Conservation (phyloP, 169 alveolate species). For the Babesia bigemina region DNA sequence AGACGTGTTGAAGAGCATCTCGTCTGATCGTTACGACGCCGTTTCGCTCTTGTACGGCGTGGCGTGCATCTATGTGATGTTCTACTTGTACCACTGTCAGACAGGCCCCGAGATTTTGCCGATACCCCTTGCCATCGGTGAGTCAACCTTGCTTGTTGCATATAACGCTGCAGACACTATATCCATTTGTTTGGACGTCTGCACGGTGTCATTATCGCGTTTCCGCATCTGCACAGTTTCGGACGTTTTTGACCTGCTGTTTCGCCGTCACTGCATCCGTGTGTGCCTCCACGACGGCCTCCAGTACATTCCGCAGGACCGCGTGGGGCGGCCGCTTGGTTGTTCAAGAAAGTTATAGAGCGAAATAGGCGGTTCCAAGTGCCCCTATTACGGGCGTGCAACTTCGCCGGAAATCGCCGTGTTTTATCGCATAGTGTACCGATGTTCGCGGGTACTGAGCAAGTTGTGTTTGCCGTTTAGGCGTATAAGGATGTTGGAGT, state of each 20-base stretch:
- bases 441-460: background rate
- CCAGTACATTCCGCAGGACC: slow-evolving; percentile 49
- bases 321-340: slow-evolving; percentile 38
- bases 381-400: background rate
- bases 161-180: slow-evolving; percentile 33
- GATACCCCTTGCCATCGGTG: slow-evolving; percentile 57
- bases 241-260: slow-evolving; percentile 32
- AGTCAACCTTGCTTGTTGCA: background rate
- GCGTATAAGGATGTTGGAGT: too few species aligned
- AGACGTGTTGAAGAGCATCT: slow-evolving; percentile 41
- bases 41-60: slow-evolving; percentile 4
- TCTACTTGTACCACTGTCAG: slow-evolving; percentile 57
- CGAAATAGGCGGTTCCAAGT: background rate
- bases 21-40: slow-evolving; percentile 6
- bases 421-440: background rate
- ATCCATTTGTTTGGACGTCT: slow-evolving; percentile 28
- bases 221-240: slow-evolving; percentile 32
- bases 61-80: slow-evolving; percentile 48
- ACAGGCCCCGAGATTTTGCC: slow-evolving; percentile 19
- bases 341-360: background rate
- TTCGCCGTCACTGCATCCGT: slow-evolving; percentile 37
- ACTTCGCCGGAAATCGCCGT: background rate
- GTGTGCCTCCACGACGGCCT: slow-evolving; percentile 54
- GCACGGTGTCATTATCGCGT: slow-evolving; percentile 2
- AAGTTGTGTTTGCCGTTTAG: too few species aligned